Evolutionary conservation across 1,139 yeast species (phyloP), one percentile per base, ranked within the genome.

Genomic region (Kodamaea anthophila): DNA sequence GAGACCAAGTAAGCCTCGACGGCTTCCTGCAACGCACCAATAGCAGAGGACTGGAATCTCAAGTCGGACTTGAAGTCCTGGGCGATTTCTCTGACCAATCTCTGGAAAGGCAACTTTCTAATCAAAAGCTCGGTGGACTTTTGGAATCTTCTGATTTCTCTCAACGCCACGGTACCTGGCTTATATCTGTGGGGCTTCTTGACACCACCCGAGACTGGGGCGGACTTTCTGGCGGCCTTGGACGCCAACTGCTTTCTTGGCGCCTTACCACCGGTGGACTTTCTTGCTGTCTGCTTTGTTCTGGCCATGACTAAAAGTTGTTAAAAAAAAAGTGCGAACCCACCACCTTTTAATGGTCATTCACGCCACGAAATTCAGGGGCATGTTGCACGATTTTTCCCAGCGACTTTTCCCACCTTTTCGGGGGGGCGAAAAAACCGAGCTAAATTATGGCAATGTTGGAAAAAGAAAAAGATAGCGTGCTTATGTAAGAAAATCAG

Each of bases 241-340:
- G 72, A 66, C 36, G 73, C 73, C 47, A 66, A 63, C 51, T 66
- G 73, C 52, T 66, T 66, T 65, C 73, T 66, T 49, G 73, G 73
- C 29, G 73, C 73, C 47, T 66, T 66, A 52, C 73, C 73, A 51
- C 73, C 73, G 38, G 73, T 66, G 31, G 72, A 66, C 50, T 66
- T 66, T 65, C 73, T 66, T 37, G 73, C 73, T 36, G 73, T 66
- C 59, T 66, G 73, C 49, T 66, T 66, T 33, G 73, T 66, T 66
- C 73, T 66, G 36, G 73, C 73, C 73, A 66, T 66, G 28, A 30
- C 50, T 25, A 34, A 31, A 26, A 35, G 30, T 30, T 29, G 21
- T 34, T 23, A 25, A 32, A 37, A 38, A 21, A 26, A 29, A 23
- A 18, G 36, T 36, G 41, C 33, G 39, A 31, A 31, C 22, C 24